phyloP scores from a whole-genome alignment of 768 basidiomycete species.

The Macrolepiota albuminosa region DNA sequence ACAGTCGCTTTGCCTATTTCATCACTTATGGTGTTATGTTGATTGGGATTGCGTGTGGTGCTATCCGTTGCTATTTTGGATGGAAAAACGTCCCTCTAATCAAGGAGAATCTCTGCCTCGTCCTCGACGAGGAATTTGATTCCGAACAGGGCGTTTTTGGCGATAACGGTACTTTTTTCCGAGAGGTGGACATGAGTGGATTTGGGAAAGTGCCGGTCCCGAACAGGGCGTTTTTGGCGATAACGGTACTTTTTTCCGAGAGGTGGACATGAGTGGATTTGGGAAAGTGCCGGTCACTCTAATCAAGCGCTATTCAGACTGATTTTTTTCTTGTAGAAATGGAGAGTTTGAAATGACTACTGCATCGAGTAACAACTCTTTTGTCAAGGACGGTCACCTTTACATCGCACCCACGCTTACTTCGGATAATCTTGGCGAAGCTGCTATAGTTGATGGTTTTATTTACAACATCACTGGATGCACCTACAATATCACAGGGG shows the following conservation, averaged over 20 bases:
- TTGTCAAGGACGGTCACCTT: constrained; percentile 67
- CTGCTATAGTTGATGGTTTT: constrained; percentile 61
- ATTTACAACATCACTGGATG: constrained; percentile 85
- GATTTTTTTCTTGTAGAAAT: constrained; percentile 38
- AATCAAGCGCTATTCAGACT: constrained; percentile 4
- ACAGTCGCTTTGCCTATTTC: constrained; percentile 51
- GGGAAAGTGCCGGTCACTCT: constrained; percentile 47
- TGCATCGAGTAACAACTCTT: constrained; percentile 64
- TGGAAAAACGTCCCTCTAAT: constrained; percentile 48
- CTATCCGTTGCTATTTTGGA: constrained; percentile 50
- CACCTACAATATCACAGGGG: constrained; percentile 61
- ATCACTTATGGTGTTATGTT: constrained; percentile 58
- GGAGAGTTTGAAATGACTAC: constrained; percentile 90
- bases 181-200: constrained; percentile 82
- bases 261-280: constrained; percentile 84
- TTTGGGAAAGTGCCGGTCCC: constrained; percentile 57
- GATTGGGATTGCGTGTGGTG: constrained; percentile 52
- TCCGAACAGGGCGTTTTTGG: constrained; percentile 54
- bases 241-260: constrained; percentile 65
- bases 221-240: constrained; percentile 55
- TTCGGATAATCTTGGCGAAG: constrained; percentile 60
- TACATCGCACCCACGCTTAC: constrained; percentile 89
- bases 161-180: constrained; percentile 61
- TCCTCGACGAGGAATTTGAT: constrained; percentile 76
- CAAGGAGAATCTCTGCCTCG: constrained; percentile 49